phyloP scores from a whole-genome alignment of 2,329 filamentous ascomycete genomes.

The Aspergillus aculeatinus region DNA sequence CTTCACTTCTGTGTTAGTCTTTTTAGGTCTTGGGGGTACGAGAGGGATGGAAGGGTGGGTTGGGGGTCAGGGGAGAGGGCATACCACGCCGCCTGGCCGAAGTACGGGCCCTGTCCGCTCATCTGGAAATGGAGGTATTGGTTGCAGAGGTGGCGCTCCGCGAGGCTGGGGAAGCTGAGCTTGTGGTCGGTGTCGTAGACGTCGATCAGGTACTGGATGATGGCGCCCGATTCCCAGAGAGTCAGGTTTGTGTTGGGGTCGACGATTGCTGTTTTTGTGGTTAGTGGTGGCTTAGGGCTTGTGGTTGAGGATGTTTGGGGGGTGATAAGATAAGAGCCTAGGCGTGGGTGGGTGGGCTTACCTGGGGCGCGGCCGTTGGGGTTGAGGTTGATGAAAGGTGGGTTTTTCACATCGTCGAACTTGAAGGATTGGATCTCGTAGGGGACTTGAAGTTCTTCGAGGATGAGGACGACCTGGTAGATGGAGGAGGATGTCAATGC shows the following conservation, averaged over 20 bases:
- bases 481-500: too few relatives aligned
- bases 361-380: conserved; percentile 1
- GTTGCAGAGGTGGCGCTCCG: conserved; percentile 2
- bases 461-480: neutral
- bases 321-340: neutral
- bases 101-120: conserved; percentile 11
- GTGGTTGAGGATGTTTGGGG: neutral
- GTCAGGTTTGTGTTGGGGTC: neutral
- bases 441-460: neutral
- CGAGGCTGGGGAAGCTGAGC: neutral
- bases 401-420: conserved; percentile 2
- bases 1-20: too few relatives aligned
- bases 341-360: neutral
- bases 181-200: conserved; percentile 8
- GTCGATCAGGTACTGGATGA: conserved; percentile 49
- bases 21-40: too few relatives aligned
- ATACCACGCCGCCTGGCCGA: conserved; percentile 9
- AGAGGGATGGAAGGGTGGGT: neutral
- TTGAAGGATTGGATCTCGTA: neutral
- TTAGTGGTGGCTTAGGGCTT: neutral
- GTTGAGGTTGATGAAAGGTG: conserved; percentile 1
- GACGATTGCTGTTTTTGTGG: neutral
- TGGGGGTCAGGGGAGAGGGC: neutral
- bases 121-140: conserved; percentile 13
- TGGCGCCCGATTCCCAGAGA: conserved; percentile 42